phyloP scores from a whole-genome alignment of 345 rosid species.

The Gossypioides kirkii region DNA sequence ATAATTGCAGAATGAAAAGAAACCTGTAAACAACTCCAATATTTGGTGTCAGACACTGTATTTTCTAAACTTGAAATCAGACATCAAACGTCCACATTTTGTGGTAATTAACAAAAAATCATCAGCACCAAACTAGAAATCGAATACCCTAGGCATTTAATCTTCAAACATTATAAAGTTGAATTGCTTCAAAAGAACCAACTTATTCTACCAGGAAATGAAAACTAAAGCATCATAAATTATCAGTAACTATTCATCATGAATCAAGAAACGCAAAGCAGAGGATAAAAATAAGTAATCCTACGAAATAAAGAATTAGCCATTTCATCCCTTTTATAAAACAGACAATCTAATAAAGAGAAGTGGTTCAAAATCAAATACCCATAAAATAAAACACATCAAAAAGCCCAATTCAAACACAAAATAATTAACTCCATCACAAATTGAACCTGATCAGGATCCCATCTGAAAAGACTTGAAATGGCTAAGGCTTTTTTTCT shows the following conservation, averaged over 20 bases:
- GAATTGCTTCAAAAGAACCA: not conserved
- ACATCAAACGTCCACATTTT: not conserved
- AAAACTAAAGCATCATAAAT: not conserved
- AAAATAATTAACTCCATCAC: too few relatives aligned
- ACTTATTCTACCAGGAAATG: not conserved
- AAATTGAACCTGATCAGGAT: too few relatives aligned
- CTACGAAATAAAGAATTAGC: too few relatives aligned
- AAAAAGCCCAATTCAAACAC: too few relatives aligned
- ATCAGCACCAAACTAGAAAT: not conserved
- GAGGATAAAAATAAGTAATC: too few relatives aligned
- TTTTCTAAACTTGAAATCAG: slow-evolving; percentile 73
- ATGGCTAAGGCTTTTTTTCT: too few relatives aligned
- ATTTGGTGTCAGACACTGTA: slow-evolving; percentile 78
- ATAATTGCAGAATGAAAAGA: slow-evolving; percentile 2
- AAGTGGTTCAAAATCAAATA: too few relatives aligned
- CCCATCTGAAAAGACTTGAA: too few relatives aligned
- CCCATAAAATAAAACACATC: too few relatives aligned
- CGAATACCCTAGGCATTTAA: not conserved
- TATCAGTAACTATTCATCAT: not conserved
- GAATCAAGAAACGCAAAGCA: too few relatives aligned
- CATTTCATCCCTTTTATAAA: too few relatives aligned
- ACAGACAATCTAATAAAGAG: too few relatives aligned
- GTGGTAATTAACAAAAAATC: not conserved
- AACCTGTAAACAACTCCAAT: slow-evolving; percentile 98
- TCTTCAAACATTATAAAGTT: not conserved